These are phyloP conservation scores for Pythium angustatum DNA, from an alignment of 352 stramenopile genomes.

Conservation along the genomic window DNA sequence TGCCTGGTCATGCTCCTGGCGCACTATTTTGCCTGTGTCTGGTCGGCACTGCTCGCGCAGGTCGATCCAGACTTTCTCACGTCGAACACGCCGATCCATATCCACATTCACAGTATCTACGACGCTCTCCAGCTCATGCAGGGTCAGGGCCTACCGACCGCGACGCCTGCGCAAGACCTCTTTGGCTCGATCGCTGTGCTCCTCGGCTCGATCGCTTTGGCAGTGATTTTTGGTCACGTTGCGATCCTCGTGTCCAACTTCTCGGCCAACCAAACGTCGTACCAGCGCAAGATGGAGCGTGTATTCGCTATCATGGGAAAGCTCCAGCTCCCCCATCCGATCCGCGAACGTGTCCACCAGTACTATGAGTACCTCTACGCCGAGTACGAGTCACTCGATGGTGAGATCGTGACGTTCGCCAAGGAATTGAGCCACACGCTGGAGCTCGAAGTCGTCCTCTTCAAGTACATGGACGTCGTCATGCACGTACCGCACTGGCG, in stretches of 20 bases:
- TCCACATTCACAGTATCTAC: slow-evolving; percentile 31
- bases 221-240: slow-evolving; percentile 68
- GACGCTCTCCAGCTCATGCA: slow-evolving; percentile 55
- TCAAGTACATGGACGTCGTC: slow-evolving; percentile 72
- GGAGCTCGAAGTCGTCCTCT: slow-evolving; percentile 60
- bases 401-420: slow-evolving; percentile 49
- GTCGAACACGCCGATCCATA: background rate
- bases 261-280: slow-evolving; percentile 49
- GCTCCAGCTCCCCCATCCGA: slow-evolving; percentile 40
- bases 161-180: slow-evolving; percentile 36
- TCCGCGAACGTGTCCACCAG: slow-evolving; percentile 66
- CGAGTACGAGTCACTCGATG: slow-evolving; percentile 68
- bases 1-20: slow-evolving; percentile 42
- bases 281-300: slow-evolving; percentile 70
- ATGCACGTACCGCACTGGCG: slow-evolving; percentile 62
- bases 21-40: slow-evolving; percentile 55
- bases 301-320: slow-evolving; percentile 64
- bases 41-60: slow-evolving; percentile 33
- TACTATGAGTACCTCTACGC: slow-evolving; percentile 63
- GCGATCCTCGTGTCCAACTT: slow-evolving; percentile 67
- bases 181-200: slow-evolving; percentile 52
- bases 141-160: slow-evolving; percentile 43
- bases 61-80: background rate
- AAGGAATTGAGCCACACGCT: slow-evolving; percentile 55
- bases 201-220: slow-evolving; percentile 57